Base-by-base conservation (phyloP, 805 yeast genomes). In the Candida vaughaniae region DNA sequence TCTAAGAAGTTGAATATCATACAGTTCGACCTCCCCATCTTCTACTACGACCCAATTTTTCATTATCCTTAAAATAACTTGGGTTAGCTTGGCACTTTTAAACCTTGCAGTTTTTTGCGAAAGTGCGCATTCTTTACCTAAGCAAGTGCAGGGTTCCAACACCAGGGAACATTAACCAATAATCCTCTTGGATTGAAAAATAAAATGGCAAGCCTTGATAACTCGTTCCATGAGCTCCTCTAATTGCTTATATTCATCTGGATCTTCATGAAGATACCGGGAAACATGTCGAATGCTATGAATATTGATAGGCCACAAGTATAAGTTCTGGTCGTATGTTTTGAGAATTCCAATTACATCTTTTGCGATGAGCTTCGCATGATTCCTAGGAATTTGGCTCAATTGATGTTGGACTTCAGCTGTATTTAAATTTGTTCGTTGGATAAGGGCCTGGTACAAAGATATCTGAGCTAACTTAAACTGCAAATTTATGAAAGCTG, bases 291-390 rank as follows among this genome's bases (percentile, higher is more conserved):
- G 47, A 14, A 64, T 41, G 1, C 60, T 53, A 38, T 65, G 70
- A 12, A 63, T 51, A 39, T 55, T 60, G 18, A 59, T 54, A 1
- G 69, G 56, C 70, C 70, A 64, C 20, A 66, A 47, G 20, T 42
- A 38, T 25, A 51, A 26, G 40, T 61, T 65, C 10, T 50, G 37
- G 25, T 65, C 68, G 37, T 66, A 67, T 2, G 70, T 61, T 35
- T 53, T 55, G 46, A 66, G 41, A 20, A 66, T 64, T 2, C 72
- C 73, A 25, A 66, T 52, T 6, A 64, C 51, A 23, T 66, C 71
- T 36, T 53, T 54, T 15, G 70, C 61, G 14, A 62, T 31, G 12
- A 52, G 48, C 22, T 54, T 53, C 6, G 47, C 41, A 37, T 53
- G 58, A 20, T 55, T 49, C 2, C 48, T 35, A 1, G 66, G 58